phyloP scores from a whole-genome alignment of 176 grass and related monocot species.

The Paspalum notatum region DNA sequence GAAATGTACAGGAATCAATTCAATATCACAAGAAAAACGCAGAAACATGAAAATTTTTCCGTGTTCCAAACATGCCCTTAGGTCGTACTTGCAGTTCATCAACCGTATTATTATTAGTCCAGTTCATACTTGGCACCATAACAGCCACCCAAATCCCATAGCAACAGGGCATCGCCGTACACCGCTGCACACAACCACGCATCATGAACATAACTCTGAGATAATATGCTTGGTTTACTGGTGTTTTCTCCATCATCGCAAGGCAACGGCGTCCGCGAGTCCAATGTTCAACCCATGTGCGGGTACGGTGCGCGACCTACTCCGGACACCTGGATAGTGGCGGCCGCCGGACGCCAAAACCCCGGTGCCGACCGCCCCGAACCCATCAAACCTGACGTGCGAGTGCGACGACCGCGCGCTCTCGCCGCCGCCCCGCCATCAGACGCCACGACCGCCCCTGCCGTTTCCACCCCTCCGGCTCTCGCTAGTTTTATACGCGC shows the following conservation, averaged over 20 bases:
- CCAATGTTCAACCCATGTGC: slow-evolving; percentile 12
- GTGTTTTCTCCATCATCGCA: not conserved
- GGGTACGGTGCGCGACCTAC: not conserved
- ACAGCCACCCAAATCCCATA: not conserved
- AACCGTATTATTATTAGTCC: not conserved
- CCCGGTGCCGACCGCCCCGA: not conserved
- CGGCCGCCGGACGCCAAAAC: not conserved
- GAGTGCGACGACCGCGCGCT: not conserved
- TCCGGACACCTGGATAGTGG: slow-evolving; percentile 25
- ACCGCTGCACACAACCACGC: not conserved
- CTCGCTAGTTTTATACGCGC: slow-evolving; percentile 22
- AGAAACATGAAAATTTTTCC: too few relatives aligned
- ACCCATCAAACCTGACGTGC: slow-evolving; percentile 29
- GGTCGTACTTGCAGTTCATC: not conserved
- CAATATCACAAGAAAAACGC: too few relatives aligned
- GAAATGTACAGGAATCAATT: too few relatives aligned
- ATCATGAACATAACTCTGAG: not conserved
- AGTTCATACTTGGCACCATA: not conserved
- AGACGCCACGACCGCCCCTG: slow-evolving; percentile 24
- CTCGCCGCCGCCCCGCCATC: not conserved
- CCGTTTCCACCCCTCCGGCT: not conserved
- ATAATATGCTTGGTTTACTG: not conserved
- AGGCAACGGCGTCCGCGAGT: not conserved
- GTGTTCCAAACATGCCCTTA: not conserved
- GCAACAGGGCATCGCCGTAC: not conserved